Evolutionary conservation across 805 yeast species (phyloP), one percentile per base, ranked within the genome.

Genomic region (Saccharomycopsis sp.): DNA sequence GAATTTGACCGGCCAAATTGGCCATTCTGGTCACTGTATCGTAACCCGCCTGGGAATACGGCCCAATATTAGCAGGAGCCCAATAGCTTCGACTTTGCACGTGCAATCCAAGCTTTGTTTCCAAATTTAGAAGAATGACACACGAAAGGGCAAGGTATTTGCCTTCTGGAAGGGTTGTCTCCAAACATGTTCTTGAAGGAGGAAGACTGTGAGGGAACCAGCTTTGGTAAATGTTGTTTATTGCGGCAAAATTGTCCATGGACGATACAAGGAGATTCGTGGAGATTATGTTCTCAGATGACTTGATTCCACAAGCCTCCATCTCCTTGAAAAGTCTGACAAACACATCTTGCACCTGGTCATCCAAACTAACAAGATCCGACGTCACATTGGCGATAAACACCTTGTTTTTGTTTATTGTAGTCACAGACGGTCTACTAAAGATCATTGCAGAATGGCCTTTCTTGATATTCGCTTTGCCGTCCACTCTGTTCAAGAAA

Each of bases 41-140:
- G 68, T 69, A 70, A 9, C 84, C 81, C 0, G 91, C 80, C 70
- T 94, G 99, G 0, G 99, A 92, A 68, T 94, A 94, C 0, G 99
- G 99, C 0, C 99, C 99, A 51, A 94, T 94, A 64, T 94, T 94
- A 41, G 96, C 92, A 0, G 99, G 99, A 0, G 97, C 98, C 99
- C 99, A 94, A 68, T 88, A 91, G 47, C 97, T 91, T 59, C 91
- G 77, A 1, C 97, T 91, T 65, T 94, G 92, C 7, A 94, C 90
- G 66, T 94, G 98, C 15, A 92, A 73, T 0, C 98, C 97, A 34
- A 72, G 73, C 63, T 86, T 86, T 9, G 55, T 41, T 1, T 59
- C 34, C 5, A 57, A 41, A 41, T 56, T 34, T 15, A 63, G 48
- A 1, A 83, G 65, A 0, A 79, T 78, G 14, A 79, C 73, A 15